Evolutionary conservation across 108 stramenopile genomes (phyloP), one percentile per base, ranked within the genome.

Genomic region (Pelagomonas calceolata): DNA sequence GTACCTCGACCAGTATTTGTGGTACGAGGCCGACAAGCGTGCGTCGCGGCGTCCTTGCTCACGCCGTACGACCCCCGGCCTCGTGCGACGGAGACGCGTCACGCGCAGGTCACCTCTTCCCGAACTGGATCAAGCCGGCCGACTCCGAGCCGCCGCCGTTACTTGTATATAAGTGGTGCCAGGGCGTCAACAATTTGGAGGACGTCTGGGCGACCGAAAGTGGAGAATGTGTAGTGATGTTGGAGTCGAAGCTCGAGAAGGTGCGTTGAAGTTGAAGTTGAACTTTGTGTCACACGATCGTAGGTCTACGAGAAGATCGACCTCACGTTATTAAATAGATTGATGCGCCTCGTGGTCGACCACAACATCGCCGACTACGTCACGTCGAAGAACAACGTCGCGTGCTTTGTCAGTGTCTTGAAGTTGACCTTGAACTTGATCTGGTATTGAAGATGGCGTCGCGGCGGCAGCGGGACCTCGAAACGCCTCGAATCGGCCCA

Each of bases 361-460:
- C 98, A 99, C 82, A 99, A 97, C 82, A 96, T 99, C 74, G 96
- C 96, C 29, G 96, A 99, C 78, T 99, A 99, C 85, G 97, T 99
- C 90, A 95, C 96, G 21, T 95, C 96, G 18, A 99, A 99, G 90
- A 97, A 97, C 83, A 99, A 97, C 79, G 88, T 99, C 68, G 91
- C n/a, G n/a, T n/a, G n/a, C n/a, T n/a, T n/a, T n/a, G n/a, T n/a
- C n/a, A n/a, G n/a, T n/a, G n/a, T n/a, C 63, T 81, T 76, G 78
- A 76, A 76, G 76, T 66, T 33, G 34, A 30, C 34, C n/a, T n/a
- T n/a, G n/a, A n/a, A n/a, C n/a, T n/a, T n/a, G n/a, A n/a, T n/a
- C n/a, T n/a, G n/a, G n/a, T 66, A 33, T 33, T 31, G 66, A 33
- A 33, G 12, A 66, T 33, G n/a, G n/a, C n/a, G n/a, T n/a, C n/a